Conservation (phyloP, 257 asterid genomes). For the Catharanthus roseus region DNA sequence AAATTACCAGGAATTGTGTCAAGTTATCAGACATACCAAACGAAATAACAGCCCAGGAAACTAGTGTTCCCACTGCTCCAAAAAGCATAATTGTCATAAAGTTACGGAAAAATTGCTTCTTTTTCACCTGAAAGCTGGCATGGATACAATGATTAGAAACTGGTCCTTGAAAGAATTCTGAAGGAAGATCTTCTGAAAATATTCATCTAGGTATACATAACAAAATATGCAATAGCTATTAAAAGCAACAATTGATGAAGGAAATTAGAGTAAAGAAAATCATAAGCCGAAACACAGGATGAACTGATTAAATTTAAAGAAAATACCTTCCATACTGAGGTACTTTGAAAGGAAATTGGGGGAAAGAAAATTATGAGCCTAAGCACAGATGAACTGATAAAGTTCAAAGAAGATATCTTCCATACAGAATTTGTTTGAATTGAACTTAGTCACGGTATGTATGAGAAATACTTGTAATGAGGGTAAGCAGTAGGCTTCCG, state of each 20-base stretch:
- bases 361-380: no score
- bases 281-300: neutral
- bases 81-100: conserved; percentile 40
- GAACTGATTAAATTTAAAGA: neutral
- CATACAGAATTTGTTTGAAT: neutral
- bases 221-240: neutral
- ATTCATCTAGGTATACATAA: neutral
- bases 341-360: neutral
- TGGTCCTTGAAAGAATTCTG: neutral
- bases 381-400: neutral
- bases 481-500: neutral
- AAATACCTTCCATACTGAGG: neutral
- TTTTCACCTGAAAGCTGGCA: conserved; percentile 44
- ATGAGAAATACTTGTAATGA: neutral
- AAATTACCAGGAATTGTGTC: neutral
- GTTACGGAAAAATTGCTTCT: conserved; percentile 46
- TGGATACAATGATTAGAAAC: neutral
- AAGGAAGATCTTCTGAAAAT: neutral
- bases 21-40: conserved; percentile 23
- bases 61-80: conserved; percentile 42
- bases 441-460: neutral
- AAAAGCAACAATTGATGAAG: neutral
- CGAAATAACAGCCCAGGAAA: conserved; percentile 35
- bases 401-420: neutral
- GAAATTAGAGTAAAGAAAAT: neutral